phyloP scores from a whole-genome alignment of 2,329 filamentous ascomycete genomes.

The Colletotrichum nymphaeae region DNA sequence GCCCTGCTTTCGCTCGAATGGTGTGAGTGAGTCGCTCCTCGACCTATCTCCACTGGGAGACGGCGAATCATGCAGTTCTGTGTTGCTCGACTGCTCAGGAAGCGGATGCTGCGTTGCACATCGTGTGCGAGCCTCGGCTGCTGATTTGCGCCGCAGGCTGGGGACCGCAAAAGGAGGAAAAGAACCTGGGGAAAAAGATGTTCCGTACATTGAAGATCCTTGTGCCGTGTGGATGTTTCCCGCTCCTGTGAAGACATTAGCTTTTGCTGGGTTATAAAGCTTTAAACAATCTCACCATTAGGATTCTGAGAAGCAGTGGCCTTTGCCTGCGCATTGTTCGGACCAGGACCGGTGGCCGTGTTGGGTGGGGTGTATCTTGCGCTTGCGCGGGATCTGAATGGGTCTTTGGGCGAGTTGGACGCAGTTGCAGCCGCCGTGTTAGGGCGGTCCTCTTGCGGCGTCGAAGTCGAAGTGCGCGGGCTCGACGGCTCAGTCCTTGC shows the following conservation, averaged over 20 bases:
- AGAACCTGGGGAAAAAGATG: slow-evolving; percentile 35
- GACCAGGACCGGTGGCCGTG: slow-evolving; percentile 11
- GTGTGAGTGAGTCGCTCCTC: slow-evolving; percentile 41
- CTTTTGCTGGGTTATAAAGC: neutral
- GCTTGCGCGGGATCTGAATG: slow-evolving; percentile 35
- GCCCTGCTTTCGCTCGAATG: slow-evolving; percentile 55
- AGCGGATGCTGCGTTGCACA: neutral
- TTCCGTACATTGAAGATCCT: slow-evolving; percentile 61
- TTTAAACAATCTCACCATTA: neutral
- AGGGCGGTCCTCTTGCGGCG: slow-evolving; percentile 28
- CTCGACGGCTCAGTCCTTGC: slow-evolving; percentile 30
- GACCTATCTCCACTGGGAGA: slow-evolving; percentile 37
- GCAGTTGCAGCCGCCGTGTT: slow-evolving; percentile 26
- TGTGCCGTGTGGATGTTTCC: slow-evolving; percentile 37
- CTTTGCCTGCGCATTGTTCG: slow-evolving; percentile 7
- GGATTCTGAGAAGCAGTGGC: neutral
- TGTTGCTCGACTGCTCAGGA: neutral
- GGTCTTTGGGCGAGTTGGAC: slow-evolving; percentile 26
- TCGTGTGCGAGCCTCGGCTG: neutral
- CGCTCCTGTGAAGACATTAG: slow-evolving; percentile 7
- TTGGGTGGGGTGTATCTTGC: slow-evolving; percentile 36
- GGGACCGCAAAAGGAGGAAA: slow-evolving; percentile 11
- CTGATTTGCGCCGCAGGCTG: neutral
- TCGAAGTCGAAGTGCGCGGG: slow-evolving; percentile 25
- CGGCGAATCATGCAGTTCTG: slow-evolving; percentile 9